These are phyloP conservation scores for Yamadazyma diddensiae DNA, from an alignment of 1,139 yeast genomes.

Conservation along the genomic window DNA sequence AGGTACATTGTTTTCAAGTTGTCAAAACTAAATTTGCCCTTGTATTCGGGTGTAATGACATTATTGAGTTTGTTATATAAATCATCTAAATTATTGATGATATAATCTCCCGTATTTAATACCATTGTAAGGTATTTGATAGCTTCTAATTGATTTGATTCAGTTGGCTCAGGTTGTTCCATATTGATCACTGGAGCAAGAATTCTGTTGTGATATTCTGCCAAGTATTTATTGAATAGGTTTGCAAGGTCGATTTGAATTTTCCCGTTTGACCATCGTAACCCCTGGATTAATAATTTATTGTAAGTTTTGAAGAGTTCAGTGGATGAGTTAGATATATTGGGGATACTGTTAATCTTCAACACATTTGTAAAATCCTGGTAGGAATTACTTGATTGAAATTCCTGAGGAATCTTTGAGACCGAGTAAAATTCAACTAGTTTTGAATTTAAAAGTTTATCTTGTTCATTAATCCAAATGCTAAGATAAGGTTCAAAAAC, in stretches of 20 bases:
- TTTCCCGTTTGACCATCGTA: constrained; percentile 65
- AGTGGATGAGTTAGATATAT: constrained; percentile 78
- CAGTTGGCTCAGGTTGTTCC: constrained; percentile 17
- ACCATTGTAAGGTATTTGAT: constrained; percentile 67
- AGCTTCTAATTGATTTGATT: constrained; percentile 45
- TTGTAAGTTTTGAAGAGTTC: constrained; percentile 80
- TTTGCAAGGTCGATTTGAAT: constrained; percentile 62
- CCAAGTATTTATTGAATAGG: constrained; percentile 66
- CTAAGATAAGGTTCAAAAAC: constrained; percentile 83
- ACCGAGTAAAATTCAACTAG: constrained; percentile 57
- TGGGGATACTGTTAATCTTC: constrained; percentile 46
- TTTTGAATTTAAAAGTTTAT: constrained; percentile 56
- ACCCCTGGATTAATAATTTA: constrained; percentile 68
- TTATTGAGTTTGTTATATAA: constrained; percentile 62
- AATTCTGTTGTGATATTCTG: constrained; percentile 60
- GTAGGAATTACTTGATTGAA: constrained; percentile 20
- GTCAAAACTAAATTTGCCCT: constrained; percentile 47
- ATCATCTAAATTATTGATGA: constrained; percentile 74
- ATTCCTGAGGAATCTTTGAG: constrained; percentile 41
- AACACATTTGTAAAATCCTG: constrained; percentile 31
- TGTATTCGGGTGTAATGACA: constrained; percentile 38
- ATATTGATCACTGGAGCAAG: constrained; percentile 59
- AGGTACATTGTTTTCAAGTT: constrained; percentile 54
- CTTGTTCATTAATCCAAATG: constrained; percentile 89
- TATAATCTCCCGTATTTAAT: constrained; percentile 86